Conservation (phyloP, 1,284 basidiomycete species). For the Mycena citricolor region DNA sequence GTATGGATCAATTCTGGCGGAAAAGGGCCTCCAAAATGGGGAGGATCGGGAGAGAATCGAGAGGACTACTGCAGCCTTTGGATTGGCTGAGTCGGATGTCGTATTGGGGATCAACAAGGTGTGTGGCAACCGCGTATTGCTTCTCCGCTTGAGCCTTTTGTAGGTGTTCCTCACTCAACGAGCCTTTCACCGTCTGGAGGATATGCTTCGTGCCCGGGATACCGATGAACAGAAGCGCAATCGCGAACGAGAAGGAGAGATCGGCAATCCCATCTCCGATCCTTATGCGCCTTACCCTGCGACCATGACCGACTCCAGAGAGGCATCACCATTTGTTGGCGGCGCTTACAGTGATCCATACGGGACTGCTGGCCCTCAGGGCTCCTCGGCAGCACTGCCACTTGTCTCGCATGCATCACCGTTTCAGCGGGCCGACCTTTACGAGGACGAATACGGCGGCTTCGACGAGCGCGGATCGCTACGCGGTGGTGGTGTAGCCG, state of each 20-base stretch:
- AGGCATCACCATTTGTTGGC: constrained; percentile 42
- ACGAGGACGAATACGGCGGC: constrained; percentile 72
- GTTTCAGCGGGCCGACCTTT: constrained; percentile 67
- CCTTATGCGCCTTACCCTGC: constrained; percentile 75
- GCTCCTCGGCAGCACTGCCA: constrained; percentile 62
- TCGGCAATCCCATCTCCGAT: constrained; percentile 61
- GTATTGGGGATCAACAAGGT: constrained; percentile 84
- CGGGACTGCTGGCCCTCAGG: constrained; percentile 42
- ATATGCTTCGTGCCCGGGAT: constrained; percentile 80
- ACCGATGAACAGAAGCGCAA: constrained; percentile 83
- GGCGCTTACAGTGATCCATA: constrained; percentile 21
- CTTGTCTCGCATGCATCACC: constrained; percentile 81
- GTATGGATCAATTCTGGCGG: constrained; percentile 64
- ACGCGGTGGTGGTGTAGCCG: constrained; percentile 49
- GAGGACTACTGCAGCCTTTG: constrained; percentile 62
- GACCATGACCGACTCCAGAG: constrained; percentile 44
- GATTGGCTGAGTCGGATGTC: constrained; percentile 72
- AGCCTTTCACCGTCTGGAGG: constrained; percentile 90
- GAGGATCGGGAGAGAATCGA: constrained; percentile 53
- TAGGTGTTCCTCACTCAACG: constrained; percentile 89
- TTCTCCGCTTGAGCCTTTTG: constrained; percentile 3
- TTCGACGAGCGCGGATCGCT: constrained; percentile 79
- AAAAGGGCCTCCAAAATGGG: constrained; percentile 51
- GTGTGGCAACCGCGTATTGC: constrained; percentile 8
- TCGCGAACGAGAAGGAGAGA: constrained; percentile 70